Evolutionary conservation across 2,329 filamentous ascomycete species (phyloP), one percentile per base, ranked within the genome.

Genomic region (Alternaria brassicae): DNA sequence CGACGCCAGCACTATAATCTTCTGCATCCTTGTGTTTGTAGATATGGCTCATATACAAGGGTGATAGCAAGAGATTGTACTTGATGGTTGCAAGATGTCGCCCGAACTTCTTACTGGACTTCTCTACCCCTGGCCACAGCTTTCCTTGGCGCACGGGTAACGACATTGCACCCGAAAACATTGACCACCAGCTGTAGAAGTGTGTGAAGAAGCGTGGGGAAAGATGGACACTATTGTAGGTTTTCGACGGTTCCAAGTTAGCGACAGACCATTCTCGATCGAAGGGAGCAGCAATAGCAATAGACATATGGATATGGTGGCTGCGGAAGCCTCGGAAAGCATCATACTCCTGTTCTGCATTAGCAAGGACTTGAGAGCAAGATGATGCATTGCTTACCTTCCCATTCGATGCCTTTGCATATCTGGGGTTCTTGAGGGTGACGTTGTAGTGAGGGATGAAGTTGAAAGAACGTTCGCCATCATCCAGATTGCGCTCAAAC

Each of bases 11-110:
- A 0, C 86, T 84, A 72, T 92, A 91, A 60, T 97, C 93, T 72
- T 97, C 94, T 0, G 88, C 88, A 72, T 99, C 95, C 76, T 97
- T 97, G 81, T 99, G 95, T 78, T 97, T 98, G 81, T 99, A 99
- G 30, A 99, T 93, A 71, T 99, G 95, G 68, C 93, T 96, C 63
- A 99, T 86, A 77, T 96, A 99, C 2, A 99, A 81, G 0, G 95
- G 95, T 2, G 95, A 96, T 15, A 99, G 83, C 3, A 98, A 84
- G 21, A 99, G 81, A 63, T 94, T 97, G 81, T 98, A 98, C 82
- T 99, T 99, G 82, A 99, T 93, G 8, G 96, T 99, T n/a, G 93
- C 94, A 62, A 99, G 82, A 78, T 99, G 96, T 49, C 95, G 88
- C 13, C 94, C 94, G 76, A 99, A 99, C 76, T 99, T 99, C 81